Percentiles rank a stretch among this genome's conserved stretches.
Evolutionary conservation across 257 asterid species (phyloP).

Genomic region (Primulina tabacum): DNA sequence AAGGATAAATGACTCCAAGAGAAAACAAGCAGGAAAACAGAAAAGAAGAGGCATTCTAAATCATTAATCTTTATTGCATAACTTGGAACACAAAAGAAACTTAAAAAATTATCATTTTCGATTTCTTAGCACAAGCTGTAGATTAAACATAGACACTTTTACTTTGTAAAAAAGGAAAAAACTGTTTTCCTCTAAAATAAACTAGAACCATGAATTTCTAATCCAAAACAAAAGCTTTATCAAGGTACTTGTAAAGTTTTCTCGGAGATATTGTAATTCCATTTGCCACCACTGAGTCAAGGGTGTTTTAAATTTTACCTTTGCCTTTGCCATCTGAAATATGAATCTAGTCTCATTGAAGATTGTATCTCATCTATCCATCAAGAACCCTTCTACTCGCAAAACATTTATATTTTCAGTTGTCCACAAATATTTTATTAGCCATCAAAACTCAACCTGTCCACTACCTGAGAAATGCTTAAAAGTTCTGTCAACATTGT

Average conservation of each 20-base stretch:
- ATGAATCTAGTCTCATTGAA: neutral
- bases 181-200: neutral
- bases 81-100: neutral
- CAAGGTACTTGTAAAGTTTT: neutral
- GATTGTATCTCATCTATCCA: neutral
- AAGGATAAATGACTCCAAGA: neutral
- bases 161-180: too few species aligned
- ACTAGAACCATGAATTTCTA: neutral
- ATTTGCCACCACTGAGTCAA: neutral
- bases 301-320: neutral
- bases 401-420: too few species aligned
- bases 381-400: neutral
- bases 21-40: neutral
- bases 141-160: too few species aligned
- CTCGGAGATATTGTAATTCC: neutral
- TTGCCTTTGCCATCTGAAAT: neutral
- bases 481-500: neutral
- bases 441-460: neutral
- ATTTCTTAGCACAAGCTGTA: neutral
- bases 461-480: neutral
- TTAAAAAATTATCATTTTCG: too few species aligned
- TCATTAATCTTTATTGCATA: too few species aligned
- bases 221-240: neutral
- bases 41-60: neutral
- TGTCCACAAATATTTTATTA: neutral